Percentiles rank a stretch among this genome's conserved stretches.
Evolutionary conservation across 208 protist genomes (phyloP).

Genomic region (Acanthamoeba triangularis): DNA sequence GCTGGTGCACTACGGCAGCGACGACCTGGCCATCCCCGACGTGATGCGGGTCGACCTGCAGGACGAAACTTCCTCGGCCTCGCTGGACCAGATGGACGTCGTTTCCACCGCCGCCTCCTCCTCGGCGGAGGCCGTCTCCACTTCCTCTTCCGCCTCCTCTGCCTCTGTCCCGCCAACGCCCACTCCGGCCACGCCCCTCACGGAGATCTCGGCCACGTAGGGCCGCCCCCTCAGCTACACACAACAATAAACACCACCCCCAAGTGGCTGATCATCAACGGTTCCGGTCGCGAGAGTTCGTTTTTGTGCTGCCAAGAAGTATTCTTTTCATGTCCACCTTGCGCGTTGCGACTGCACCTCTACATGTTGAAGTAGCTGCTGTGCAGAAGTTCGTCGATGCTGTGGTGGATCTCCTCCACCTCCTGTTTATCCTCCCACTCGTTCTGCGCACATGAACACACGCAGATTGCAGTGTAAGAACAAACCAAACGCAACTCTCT

Average conservation of each 20-base stretch:
- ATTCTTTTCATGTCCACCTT: too few species aligned
- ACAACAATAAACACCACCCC: neutral
- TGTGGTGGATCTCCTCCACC: slow-evolving; percentile 66
- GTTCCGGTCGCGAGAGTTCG: too few species aligned
- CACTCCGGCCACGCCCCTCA: slow-evolving; percentile 7
- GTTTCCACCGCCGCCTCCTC: neutral
- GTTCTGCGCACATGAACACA: neutral
- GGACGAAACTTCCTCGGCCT: neutral
- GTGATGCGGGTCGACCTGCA: slow-evolving; percentile 30
- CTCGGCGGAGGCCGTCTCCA: neutral
- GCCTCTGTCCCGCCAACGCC: slow-evolving; percentile 6
- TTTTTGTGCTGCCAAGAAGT: too few species aligned
- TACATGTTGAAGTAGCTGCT: slow-evolving; percentile 1
- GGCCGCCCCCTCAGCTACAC: neutral
- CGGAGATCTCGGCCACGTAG: neutral
- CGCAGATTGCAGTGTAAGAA: neutral
- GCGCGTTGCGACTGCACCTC: too few species aligned
- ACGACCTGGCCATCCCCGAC: slow-evolving; percentile 35
- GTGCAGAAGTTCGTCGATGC: slow-evolving; percentile 32
- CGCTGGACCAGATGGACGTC: slow-evolving; percentile 20
- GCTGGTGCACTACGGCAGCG: slow-evolving; percentile 33
- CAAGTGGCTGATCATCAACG: neutral
- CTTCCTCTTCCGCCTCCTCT: neutral
- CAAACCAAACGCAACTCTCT: neutral
- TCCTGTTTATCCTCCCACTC: slow-evolving; percentile 65